Evolutionary conservation across 768 basidiomycete genomes (phyloP).

Genomic region (Atractiella rhizophila): DNA sequence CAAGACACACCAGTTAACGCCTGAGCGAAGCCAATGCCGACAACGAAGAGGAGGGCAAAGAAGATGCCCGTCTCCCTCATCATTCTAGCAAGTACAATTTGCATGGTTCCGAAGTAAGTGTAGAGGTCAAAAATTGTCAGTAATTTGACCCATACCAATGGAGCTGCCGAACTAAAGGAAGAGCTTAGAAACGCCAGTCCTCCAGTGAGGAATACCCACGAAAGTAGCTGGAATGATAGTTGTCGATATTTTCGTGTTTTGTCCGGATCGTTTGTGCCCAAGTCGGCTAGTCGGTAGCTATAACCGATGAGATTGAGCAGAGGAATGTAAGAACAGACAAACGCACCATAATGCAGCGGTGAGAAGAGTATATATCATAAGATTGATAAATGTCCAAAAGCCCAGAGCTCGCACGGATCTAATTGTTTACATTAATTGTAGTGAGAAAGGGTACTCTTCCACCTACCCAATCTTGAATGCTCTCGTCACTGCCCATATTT

Average conservation of each 20-base stretch:
- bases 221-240: slow-evolving; percentile 13
- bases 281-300: slow-evolving; percentile 13
- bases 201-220: too few species aligned
- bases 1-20: slow-evolving; percentile 24
- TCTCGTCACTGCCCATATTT: too few species aligned
- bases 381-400: slow-evolving; percentile 15
- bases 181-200: too few species aligned
- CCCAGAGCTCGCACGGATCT: slow-evolving; percentile 5
- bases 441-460: too few species aligned
- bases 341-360: slow-evolving; percentile 6
- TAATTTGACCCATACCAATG: slow-evolving; percentile 17
- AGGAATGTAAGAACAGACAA: background rate
- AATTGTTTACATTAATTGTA: slow-evolving; percentile 9
- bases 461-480: too few species aligned
- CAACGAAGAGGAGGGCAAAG: slow-evolving; percentile 16
- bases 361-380: slow-evolving; percentile 13
- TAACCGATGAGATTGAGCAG: background rate
- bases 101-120: slow-evolving; percentile 9
- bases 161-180: slow-evolving; percentile 5
- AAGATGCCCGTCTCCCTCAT: slow-evolving; percentile 18
- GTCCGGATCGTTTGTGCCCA: slow-evolving; percentile 3
- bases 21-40: slow-evolving; percentile 23
- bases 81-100: slow-evolving; percentile 23
- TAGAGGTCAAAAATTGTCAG: slow-evolving; percentile 15
- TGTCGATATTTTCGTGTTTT: slow-evolving; percentile 4